Conservation (phyloP, 768 basidiomycete species). For the Lactarius sanguifluus region DNA sequence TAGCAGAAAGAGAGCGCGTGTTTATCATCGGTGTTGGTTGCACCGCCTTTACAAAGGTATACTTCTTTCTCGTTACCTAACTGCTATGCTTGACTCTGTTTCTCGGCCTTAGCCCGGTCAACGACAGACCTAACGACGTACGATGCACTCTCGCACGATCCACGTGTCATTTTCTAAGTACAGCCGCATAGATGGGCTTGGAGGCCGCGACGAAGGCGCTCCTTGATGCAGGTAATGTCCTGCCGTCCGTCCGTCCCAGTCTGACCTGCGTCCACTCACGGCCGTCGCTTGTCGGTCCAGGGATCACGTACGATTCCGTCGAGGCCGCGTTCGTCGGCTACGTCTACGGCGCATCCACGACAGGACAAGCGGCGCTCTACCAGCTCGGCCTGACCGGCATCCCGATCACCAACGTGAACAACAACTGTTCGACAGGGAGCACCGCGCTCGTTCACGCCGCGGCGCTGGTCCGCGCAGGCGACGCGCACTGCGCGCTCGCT, state of each 20-base stretch:
- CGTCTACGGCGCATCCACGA: conserved; percentile 77
- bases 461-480: conserved; percentile 64
- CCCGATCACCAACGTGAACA: conserved; percentile 84
- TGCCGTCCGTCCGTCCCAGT: background rate
- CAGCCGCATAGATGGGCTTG: conserved; percentile 64
- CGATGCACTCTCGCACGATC: conserved; percentile 29
- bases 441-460: conserved; percentile 76
- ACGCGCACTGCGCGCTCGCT: conserved; percentile 73
- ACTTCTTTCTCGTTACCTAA: conserved; percentile 16
- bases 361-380: conserved; percentile 79
- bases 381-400: conserved; percentile 82
- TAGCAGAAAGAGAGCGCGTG: conserved; percentile 14
- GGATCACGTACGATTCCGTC: conserved; percentile 78
- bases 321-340: conserved; percentile 76
- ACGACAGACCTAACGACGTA: conserved; percentile 72
- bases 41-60: conserved; percentile 76
- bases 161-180: conserved; percentile 3
- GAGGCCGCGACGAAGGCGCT: conserved; percentile 87
- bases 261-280: background rate
- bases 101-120: conserved; percentile 51
- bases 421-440: conserved; percentile 83
- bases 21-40: conserved; percentile 75
- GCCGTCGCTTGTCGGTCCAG: conserved; percentile 38
- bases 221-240: conserved; percentile 67
- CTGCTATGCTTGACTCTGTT: background rate